A percentile compares a stretch with the other conserved stretches of the same genome.
Conservation (phyloP, 257 asterid genomes). For the Linaria vulgaris region DNA sequence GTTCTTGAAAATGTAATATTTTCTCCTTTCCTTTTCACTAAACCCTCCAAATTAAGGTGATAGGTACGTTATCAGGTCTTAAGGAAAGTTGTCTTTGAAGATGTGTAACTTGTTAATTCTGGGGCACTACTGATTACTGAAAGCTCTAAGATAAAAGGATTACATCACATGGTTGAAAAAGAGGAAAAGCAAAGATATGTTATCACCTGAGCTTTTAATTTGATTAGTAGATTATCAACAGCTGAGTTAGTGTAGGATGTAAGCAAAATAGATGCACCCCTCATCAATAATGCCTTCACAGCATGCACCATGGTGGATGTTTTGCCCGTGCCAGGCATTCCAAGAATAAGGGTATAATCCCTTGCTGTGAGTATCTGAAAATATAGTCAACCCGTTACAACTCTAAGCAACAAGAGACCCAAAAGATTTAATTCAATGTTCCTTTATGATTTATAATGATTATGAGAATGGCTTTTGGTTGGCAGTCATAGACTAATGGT, state of each 20-base stretch:
- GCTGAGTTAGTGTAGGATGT: conserved; percentile 98
- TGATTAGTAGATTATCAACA: conserved; percentile 87
- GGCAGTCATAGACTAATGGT: conserved; percentile 10
- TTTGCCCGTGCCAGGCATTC: conserved; percentile 99
- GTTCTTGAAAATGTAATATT: neutral
- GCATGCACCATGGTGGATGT: conserved; percentile 98
- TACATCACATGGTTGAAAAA: conserved; percentile 16
- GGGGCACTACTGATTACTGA: conserved; percentile 3
- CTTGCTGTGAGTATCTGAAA: conserved; percentile 86
- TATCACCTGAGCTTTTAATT: conserved; percentile 81
- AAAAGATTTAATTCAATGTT: neutral
- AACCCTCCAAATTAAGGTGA: neutral
- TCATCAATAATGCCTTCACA: conserved; percentile 88
- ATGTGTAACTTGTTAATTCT: conserved; percentile 23
- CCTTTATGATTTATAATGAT: conserved; percentile 5
- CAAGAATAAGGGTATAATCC: conserved; percentile 89
- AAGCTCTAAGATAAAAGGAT: conserved; percentile 6
- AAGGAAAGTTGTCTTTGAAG: conserved; percentile 17
- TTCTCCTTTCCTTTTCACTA: too few species aligned
- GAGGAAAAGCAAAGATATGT: conserved; percentile 28
- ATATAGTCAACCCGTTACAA: conserved; percentile 7
- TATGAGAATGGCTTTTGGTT: neutral
- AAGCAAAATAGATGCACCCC: conserved; percentile 97
- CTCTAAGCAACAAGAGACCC: conserved; percentile 30
- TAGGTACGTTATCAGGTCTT: conserved; percentile 1